Base-by-base conservation (phyloP, 169 alveolate species). In the Cryptosporidium meleagridis region DNA sequence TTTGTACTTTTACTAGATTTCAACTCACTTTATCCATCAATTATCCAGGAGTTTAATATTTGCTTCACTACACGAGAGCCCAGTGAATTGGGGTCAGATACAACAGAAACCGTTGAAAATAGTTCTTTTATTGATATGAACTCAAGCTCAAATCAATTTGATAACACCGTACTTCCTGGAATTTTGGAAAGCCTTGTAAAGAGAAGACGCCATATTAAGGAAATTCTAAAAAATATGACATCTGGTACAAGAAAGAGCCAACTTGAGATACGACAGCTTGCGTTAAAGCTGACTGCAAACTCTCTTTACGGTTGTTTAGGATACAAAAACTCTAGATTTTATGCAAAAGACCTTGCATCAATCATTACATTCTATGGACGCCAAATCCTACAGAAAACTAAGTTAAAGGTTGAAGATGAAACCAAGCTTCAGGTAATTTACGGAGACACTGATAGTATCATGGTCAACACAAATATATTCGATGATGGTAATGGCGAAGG, bases 361-460 rank as follows among this genome's bases (percentile, higher is more conserved):
- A 94, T 96, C 73, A 98, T 99, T 86, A 99, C 99, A 23, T 95
- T 93, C 71, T 97, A 96, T 65, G 99, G 99, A 9, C 93, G 99
- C 87, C 94, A 94, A 70, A 95, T 96, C 29, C 93, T 96, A 37
- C 94, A 93, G 69, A 94, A 94, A 48, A 97, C 99, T 0, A 97
- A 96, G 67, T 95, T 93, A 29, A 96, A 96, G 71, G 99, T 98
- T 14, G 99, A 96, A 84, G 93, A 93, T 7, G 96, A 93, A 53
- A 94, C 95, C 31, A 94, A 95, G 61, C 95, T 96, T 61, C 95
- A 95, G 23, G 99, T 99, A 21, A 96, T 99, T 18, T 99, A 99
- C 91, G 99, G 99, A n/a, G 99, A 99, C 91, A 99, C 99, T 23
- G 99, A 99, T 91, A 98, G 99, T n/a, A 96, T 99, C 70, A 98